Conservation (phyloP, 805 yeast species). For the Saccharomycopsis oosterbeekiorum region DNA sequence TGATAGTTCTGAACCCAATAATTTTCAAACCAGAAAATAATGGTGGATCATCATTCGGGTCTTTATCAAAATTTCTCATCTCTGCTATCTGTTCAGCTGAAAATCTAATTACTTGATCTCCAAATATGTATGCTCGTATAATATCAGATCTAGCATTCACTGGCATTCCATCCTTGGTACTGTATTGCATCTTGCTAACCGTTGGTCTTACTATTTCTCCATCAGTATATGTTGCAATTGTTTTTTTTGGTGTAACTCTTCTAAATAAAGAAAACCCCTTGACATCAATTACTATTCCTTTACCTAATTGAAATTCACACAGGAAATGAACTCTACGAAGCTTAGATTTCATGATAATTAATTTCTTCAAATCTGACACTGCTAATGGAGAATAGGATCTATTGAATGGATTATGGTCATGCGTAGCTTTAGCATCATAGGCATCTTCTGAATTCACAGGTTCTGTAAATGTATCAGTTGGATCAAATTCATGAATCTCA, state of each 20-base stretch:
- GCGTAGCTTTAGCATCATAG: background rate
- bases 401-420: background rate
- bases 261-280: conserved; percentile 60
- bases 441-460: background rate
- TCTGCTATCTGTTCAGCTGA: conserved; percentile 29
- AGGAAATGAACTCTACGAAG: conserved; percentile 54
- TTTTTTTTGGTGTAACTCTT: conserved; percentile 41
- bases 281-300: conserved; percentile 49
- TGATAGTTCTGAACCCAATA: conserved; percentile 52
- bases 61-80: conserved; percentile 27
- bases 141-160: conserved; percentile 32
- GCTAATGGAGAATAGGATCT: background rate
- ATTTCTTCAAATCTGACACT: conserved; percentile 30
- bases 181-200: conserved; percentile 32
- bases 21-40: conserved; percentile 37
- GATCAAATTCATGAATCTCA: conserved; percentile 16
- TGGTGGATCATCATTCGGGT: conserved; percentile 16
- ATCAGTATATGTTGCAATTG: conserved; percentile 43
- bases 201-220: conserved; percentile 45
- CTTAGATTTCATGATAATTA: conserved; percentile 48
- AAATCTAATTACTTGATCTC: conserved; percentile 35
- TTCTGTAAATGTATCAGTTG: background rate
- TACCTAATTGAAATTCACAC: conserved; percentile 49
- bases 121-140: conserved; percentile 34
- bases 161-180: conserved; percentile 28